Evolutionary conservation across 495 filamentous ascomycete species (phyloP), one percentile per base, ranked within the genome.

Genomic region (Amniculicola lignicola): DNA sequence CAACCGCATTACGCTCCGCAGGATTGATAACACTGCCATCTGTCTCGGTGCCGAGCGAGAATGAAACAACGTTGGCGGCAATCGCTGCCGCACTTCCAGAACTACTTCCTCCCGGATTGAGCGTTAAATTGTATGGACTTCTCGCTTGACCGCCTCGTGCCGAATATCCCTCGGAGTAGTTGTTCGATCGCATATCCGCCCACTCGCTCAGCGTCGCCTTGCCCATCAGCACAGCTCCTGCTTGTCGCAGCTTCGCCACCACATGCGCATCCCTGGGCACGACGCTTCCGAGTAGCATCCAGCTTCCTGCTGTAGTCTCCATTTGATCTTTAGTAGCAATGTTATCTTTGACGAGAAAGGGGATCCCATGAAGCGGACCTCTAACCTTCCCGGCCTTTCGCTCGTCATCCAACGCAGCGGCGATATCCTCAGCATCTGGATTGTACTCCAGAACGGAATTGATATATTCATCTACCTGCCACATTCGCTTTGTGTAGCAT

Each of bases 1-100:
- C 81, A 3, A 87, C 64, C 0, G 77, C 77, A 59, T 85, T 86
- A 14, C 82, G 64, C 69, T 85, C 78, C 1, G 86, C 84, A 3
- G 86, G 86, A 65, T 83, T 83, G 67, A 88, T 87, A 5, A 88
- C 74, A 71, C 81, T 85, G 14, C 83, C 83, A 64, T 89, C 86
- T 0, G 85, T 89, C 68, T 88, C 86, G 0, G 85, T 87, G n/a
- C 86, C 86, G 4, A 88, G 63, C 1, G 82, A 73, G 65, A 88
- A 82, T 0, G 78, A 72, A 25, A 83, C 68, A 27, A 81, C 56
- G 62, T 88, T 88, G 18, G 77, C 77, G 1, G 78, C 75, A 11
- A 89, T 83, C 16, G 78, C 79, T 4, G 74, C 77, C 10, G 76
- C 84, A 45, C 80, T 81, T 7, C 86, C 85, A 12, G 79, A 80